Evolutionary conservation across 1,284 basidiomycete species (phyloP).

Genomic region (Tilletiaria anomala): DNA sequence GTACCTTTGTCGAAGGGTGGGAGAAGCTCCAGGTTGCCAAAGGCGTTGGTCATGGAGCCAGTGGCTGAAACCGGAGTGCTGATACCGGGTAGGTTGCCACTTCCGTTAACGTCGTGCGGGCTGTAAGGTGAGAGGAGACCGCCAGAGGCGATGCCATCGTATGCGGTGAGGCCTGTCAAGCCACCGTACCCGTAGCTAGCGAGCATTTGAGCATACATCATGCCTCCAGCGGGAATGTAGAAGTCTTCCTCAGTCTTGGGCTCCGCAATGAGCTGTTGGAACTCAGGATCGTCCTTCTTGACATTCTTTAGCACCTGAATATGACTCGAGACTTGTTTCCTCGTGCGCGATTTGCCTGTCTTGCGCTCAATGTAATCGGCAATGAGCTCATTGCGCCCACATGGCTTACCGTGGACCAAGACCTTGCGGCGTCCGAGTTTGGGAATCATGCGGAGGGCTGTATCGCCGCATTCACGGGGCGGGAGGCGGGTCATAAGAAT

Average conservation of each 20-base stretch:
- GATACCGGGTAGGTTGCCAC: neutral
- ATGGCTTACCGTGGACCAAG: constrained; percentile 43
- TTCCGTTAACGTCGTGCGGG: constrained; percentile 11
- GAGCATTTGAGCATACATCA: constrained; percentile 37
- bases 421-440: constrained; percentile 44
- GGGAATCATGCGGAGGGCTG: constrained; percentile 41
- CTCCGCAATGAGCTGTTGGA: constrained; percentile 37
- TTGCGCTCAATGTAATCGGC: constrained; percentile 44
- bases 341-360: constrained; percentile 38
- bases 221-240: constrained; percentile 38
- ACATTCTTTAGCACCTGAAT: constrained; percentile 40
- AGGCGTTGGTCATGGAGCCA: constrained; percentile 21
- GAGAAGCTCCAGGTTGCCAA: constrained; percentile 25
- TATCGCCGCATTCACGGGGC: neutral
- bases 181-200: constrained; percentile 36
- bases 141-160: constrained; percentile 11
- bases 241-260: constrained; percentile 36
- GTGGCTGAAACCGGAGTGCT: constrained; percentile 23
- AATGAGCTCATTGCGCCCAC: constrained; percentile 47
- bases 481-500: neutral
- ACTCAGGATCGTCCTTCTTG: constrained; percentile 38
- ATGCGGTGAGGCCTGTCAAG: constrained; percentile 17
- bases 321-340: constrained; percentile 40
- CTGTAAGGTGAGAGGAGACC: constrained; percentile 30
- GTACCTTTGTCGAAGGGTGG: constrained; percentile 10